Evolutionary conservation across 768 basidiomycete species (phyloP).

Genomic region (Dioszegia hungarica): DNA sequence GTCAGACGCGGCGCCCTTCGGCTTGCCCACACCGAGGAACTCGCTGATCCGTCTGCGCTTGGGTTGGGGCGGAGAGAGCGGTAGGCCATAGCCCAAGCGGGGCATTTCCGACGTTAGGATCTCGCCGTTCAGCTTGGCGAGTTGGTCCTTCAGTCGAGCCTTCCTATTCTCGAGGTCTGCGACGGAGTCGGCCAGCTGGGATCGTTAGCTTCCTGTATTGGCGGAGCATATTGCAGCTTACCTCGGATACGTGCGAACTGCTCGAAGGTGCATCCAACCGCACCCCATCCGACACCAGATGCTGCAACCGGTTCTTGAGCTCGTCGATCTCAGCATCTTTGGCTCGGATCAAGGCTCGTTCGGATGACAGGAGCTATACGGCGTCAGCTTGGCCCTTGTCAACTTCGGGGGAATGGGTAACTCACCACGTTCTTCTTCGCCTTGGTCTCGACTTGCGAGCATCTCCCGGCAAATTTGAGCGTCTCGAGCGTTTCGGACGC

Average conservation of each 20-base stretch:
- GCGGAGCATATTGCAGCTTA: neutral
- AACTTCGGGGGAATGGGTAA: neutral
- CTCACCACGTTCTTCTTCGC: conserved; percentile 47
- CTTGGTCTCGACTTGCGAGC: conserved; percentile 48
- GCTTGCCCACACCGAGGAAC: conserved; percentile 32
- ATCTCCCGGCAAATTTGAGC: conserved; percentile 49
- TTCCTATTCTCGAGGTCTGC: conserved; percentile 43
- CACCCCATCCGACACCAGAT: conserved; percentile 6
- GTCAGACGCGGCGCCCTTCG: conserved; percentile 10
- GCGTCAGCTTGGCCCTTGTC: neutral
- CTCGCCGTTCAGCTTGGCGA: conserved; percentile 44
- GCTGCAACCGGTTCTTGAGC: conserved; percentile 34
- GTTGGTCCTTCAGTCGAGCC: conserved; percentile 29
- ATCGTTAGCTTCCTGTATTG: neutral
- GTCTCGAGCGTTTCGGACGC: conserved; percentile 47
- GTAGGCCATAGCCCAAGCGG: conserved; percentile 18
- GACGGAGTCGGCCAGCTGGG: conserved; percentile 41
- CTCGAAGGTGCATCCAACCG: neutral
- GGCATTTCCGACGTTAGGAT: conserved; percentile 39
- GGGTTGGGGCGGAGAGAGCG: conserved; percentile 16
- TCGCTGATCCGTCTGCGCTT: conserved; percentile 48
- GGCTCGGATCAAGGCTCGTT: conserved; percentile 44
- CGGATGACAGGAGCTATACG: conserved; percentile 35
- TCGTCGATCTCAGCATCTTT: conserved; percentile 48
- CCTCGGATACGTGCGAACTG: neutral